Evolutionary conservation across 2,329 filamentous ascomycete species (phyloP).

Genomic region (Paecilomyces niveus): DNA sequence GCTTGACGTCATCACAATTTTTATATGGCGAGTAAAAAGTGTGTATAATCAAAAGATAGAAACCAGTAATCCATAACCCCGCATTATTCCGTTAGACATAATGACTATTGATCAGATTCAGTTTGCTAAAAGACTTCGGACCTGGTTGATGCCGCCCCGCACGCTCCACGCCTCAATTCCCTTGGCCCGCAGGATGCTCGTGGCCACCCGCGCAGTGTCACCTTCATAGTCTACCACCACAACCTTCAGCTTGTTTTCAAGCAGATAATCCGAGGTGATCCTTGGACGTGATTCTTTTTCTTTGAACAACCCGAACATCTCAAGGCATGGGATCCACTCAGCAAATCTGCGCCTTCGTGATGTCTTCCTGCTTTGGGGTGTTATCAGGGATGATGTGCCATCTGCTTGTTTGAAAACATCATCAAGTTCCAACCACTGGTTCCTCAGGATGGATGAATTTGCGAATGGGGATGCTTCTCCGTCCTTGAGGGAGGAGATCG

Average conservation of each 20-base stretch:
- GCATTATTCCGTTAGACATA: background rate
- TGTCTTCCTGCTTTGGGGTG: slow-evolving; percentile 8
- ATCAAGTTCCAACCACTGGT: slow-evolving; percentile 45
- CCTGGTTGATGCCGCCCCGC: slow-evolving; percentile 29
- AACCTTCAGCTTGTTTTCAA: slow-evolving; percentile 28
- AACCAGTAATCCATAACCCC: background rate
- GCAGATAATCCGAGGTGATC: slow-evolving; percentile 5
- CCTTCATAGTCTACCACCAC: slow-evolving; percentile 50
- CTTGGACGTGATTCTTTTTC: slow-evolving; percentile 3
- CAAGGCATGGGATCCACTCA: background rate
- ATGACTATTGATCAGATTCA: background rate
- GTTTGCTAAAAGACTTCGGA: background rate
- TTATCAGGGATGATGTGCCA: slow-evolving; percentile 4
- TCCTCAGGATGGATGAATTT: slow-evolving; percentile 35
- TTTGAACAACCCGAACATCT: background rate
- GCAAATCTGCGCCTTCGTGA: background rate
- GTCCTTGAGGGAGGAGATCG: slow-evolving; percentile 15
- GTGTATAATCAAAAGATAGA: background rate
- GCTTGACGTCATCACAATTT: background rate
- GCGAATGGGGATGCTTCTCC: slow-evolving; percentile 35
- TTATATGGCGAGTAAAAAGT: background rate
- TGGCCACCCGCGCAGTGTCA: slow-evolving; percentile 48
- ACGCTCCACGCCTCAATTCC: slow-evolving; percentile 43
- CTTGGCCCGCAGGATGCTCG: slow-evolving; percentile 47
- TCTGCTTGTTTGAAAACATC: slow-evolving; percentile 28